Evolutionary conservation across 2,329 filamentous ascomycete species (phyloP), one percentile per base, ranked within the genome.

Genomic region (Scedosporium minutisporum): DNA sequence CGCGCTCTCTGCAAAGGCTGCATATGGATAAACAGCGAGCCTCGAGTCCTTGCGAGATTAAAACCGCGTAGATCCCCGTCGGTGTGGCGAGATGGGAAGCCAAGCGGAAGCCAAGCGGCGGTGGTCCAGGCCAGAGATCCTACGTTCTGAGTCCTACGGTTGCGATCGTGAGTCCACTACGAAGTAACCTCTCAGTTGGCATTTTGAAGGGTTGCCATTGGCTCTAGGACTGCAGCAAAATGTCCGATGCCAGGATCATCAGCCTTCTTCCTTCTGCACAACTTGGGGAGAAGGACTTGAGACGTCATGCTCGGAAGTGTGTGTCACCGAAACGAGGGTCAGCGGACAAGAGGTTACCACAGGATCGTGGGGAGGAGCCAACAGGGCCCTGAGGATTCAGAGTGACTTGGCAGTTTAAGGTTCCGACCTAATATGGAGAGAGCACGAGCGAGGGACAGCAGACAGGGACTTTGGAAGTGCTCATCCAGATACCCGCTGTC

Each of bases 301-400:
- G 65, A 66, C 67, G 65, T 66, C 67, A 68, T 67, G 66, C 65
- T 66, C 69, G 69, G 70, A 69, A 69, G 58, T 27, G 55, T 44
- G 23, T 64, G 55, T 63, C 67, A 65, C 70, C 68, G 70, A 66
- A 53, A 60, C 59, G 65, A 61, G 44, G 58, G 57, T 46, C 58
- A 6, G 57, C 29, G 21, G 38, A 33, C 57, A 38, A 58, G 29
- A 58, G 51, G 23, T 21, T 14, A 55, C 51, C 18, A 12, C 16
- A 58, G 57, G 25, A 25, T 12, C 16, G 25, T 58, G 57, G 27
- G 27, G 27, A 33, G 57, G 10, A 16, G 33, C 12, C 12, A 27
- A 55, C 18, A 27, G 18, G 51, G 16, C 44, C 16, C 21, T 14
- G 6, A 23, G n/a, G 44, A 48, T n/a, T 23, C 21, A 18, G 4